Conservation (phyloP, 495 filamentous ascomycete genomes). For the Aeminium ludgeri region DNA sequence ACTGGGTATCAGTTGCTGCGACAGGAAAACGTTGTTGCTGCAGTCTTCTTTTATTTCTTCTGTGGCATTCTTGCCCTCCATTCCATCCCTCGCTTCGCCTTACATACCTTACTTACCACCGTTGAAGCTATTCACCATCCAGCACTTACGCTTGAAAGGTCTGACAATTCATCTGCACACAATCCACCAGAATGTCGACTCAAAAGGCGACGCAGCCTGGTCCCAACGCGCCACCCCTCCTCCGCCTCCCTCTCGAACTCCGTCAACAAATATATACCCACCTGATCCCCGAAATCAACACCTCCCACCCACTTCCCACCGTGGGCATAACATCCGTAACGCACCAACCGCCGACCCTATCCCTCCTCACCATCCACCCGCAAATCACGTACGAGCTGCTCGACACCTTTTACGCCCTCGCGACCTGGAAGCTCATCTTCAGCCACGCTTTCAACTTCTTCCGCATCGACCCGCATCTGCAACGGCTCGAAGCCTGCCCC, state of each 20-base stretch:
- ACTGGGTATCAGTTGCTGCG: no score
- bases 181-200: no score
- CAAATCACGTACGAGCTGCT: slow-evolving; percentile 11
- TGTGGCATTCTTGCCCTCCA: no score
- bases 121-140: no score
- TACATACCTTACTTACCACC: no score
- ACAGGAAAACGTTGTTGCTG: no score
- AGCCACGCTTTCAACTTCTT: slow-evolving; percentile 19
- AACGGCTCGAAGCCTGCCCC: slow-evolving; percentile 1
- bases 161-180: no score
- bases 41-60: no score
- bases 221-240: slow-evolving; percentile 9
- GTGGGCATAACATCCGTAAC: slow-evolving; percentile 15
- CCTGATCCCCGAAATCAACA: slow-evolving; percentile 3
- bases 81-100: no score
- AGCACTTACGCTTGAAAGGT: no score
- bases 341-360: slow-evolving; percentile 7
- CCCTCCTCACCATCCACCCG: slow-evolving; percentile 9
- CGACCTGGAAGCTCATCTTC: slow-evolving; percentile 16
- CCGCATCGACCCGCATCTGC: slow-evolving; percentile 14
- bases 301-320: slow-evolving; percentile 13
- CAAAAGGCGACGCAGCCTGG: no score
- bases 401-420: slow-evolving; percentile 11
- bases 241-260: slow-evolving; percentile 13
- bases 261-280: slow-evolving; percentile 14